Base-by-base conservation (phyloP, 2,329 filamentous ascomycete genomes). In the Ascochyta koolunga region DNA sequence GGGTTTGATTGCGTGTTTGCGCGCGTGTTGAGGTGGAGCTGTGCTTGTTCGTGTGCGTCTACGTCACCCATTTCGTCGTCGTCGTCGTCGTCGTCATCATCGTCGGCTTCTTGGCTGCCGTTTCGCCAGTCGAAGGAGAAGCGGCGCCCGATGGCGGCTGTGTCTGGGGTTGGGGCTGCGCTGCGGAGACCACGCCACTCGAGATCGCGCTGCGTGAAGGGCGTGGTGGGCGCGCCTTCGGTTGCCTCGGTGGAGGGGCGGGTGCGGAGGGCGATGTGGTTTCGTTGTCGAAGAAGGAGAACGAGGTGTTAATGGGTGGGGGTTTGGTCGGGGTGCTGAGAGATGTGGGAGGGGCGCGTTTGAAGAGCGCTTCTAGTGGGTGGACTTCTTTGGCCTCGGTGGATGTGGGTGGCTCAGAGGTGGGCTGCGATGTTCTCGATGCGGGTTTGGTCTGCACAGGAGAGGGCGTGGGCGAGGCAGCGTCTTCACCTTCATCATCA, bases 81-180 rank as follows among this genome's bases (percentile, higher is more conserved):
- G 8, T 57, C 54, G n/a, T 49, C 78, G 1, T 79, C 77, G 9
- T 67, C 36, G n/a, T 49, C 78, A 1, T 79, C 77, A 8, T 67
- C 36, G 10, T 80, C 78, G 1, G 74, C 75, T n/a, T 78, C 76
- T 2, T 77, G 75, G 22, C 73, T 76, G 43, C 61, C 60, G n/a
- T 67, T 68, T 32, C 70, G 62, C 72, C 71, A 76, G 38, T 60
- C 77, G 35, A 82, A 88, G 80, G 59, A 81, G 67, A 88, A 87
- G 51, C 79, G 82, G 24, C 86, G 84, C 35, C 81, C 86, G 2
- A 90, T 86, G 55, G 92, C 86, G 1, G 91, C 91, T 0, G 95
- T 98, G 70, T 99, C 95, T 0, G 95, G 95, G 0, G 95, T 99
- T 0, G 95, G 95, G 2, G 95, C 95, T 5, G 92, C 92, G 70